A percentile compares a stretch with the other conserved stretches of the same genome.
phyloP scores from a whole-genome alignment of 257 asterid genomes.

The Handroanthus guayacan region DNA sequence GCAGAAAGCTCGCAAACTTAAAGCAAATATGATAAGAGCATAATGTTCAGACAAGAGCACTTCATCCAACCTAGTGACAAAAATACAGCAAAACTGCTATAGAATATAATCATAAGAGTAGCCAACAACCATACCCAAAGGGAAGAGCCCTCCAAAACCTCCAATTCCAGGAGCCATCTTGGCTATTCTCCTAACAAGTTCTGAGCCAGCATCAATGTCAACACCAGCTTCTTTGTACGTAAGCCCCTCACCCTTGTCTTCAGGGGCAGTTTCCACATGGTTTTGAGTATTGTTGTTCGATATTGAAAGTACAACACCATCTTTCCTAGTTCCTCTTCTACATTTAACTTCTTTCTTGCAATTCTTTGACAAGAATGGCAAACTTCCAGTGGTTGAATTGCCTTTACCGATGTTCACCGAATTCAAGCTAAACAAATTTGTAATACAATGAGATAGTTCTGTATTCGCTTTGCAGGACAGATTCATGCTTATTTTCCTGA shows the following conservation, averaged over 20 bases:
- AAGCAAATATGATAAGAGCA: not conserved
- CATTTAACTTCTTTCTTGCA: conserved; percentile 30
- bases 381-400: conserved; percentile 25
- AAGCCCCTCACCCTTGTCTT: conserved; percentile 50
- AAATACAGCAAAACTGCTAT: conserved; percentile 1
- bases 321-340: conserved; percentile 39
- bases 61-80: not conserved
- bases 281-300: conserved; percentile 40
- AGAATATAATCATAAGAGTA: not conserved
- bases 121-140: conserved; percentile 63
- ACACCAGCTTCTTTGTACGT: conserved; percentile 97
- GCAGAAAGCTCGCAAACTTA: no score
- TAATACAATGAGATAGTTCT: conserved; percentile 38
- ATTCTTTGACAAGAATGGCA: conserved; percentile 36
- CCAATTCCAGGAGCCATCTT: conserved; percentile 98
- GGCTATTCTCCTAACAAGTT: conserved; percentile 88
- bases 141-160: conserved; percentile 97
- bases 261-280: conserved; percentile 38
- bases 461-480: conserved; percentile 43
- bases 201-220: conserved; percentile 96
- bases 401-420: conserved; percentile 24
- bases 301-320: conserved; percentile 35
- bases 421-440: conserved; percentile 32
- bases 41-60: not conserved
- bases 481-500: conserved; percentile 38